Evolutionary conservation across 352 stramenopile genomes (phyloP).

Genomic region (Pythium brachiatum): DNA sequence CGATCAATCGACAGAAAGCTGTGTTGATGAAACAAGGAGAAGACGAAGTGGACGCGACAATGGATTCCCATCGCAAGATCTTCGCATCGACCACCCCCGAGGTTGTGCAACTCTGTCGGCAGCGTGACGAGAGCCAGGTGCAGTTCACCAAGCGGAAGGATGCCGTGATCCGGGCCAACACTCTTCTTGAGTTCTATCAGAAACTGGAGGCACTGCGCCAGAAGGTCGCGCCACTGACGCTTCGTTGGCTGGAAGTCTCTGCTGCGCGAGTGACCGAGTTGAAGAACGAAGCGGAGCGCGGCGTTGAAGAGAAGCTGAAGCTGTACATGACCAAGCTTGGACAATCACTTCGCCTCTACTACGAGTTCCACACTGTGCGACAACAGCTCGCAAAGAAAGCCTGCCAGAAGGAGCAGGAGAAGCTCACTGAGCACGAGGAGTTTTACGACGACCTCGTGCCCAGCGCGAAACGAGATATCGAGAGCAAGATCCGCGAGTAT

Average conservation of each 20-base stretch:
- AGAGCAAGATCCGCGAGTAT: slow-evolving; percentile 66
- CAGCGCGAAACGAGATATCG: slow-evolving; percentile 60
- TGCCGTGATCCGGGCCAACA: slow-evolving; percentile 25
- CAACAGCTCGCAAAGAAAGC: slow-evolving; percentile 51
- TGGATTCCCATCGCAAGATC: slow-evolving; percentile 15
- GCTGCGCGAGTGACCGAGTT: slow-evolving; percentile 16
- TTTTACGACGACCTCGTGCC: slow-evolving; percentile 65
- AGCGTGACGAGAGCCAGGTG: slow-evolving; percentile 13
- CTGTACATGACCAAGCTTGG: slow-evolving; percentile 48
- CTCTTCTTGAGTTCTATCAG: slow-evolving; percentile 23
- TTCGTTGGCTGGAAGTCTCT: slow-evolving; percentile 28
- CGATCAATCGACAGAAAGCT: slow-evolving; percentile 4
- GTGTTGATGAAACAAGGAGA: slow-evolving; percentile 10
- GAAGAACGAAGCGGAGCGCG: slow-evolving; percentile 33
- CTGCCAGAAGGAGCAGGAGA: slow-evolving; percentile 40
- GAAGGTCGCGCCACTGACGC: slow-evolving; percentile 18
- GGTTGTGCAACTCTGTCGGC: slow-evolving; percentile 13
- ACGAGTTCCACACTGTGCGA: slow-evolving; percentile 59
- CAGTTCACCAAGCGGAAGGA: slow-evolving; percentile 11
- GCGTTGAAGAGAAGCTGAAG: slow-evolving; percentile 35
- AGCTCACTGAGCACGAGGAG: slow-evolving; percentile 45
- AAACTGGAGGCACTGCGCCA: slow-evolving; percentile 22
- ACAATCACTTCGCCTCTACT: slow-evolving; percentile 39
- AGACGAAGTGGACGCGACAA: slow-evolving; percentile 11
- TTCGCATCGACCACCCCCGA: slow-evolving; percentile 9